Conservation (phyloP, 2,329 filamentous ascomycete genomes). For the Eurotiales sp. region DNA sequence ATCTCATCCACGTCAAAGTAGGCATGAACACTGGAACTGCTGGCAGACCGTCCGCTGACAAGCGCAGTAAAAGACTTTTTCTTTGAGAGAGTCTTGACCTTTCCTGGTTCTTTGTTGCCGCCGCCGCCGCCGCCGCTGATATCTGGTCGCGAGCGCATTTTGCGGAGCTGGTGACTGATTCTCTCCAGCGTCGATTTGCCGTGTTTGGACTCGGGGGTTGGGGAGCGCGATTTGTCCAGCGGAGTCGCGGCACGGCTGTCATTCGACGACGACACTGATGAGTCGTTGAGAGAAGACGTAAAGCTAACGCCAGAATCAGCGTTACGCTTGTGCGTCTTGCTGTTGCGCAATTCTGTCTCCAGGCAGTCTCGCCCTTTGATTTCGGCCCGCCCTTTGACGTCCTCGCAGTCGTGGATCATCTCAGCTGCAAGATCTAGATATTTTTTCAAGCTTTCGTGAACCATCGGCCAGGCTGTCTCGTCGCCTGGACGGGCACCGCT, state of each 20-base stretch:
- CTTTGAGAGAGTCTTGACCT: conserved; percentile 27
- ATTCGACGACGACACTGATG: conserved; percentile 26
- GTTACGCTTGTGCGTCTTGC: conserved; percentile 49
- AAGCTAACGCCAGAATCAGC: conserved; percentile 64
- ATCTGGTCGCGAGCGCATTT: conserved; percentile 24
- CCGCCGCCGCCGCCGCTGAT: too few relatives aligned
- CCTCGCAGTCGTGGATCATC: conserved; percentile 58
- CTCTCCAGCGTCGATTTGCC: conserved; percentile 47
- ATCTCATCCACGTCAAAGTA: conserved; percentile 49
- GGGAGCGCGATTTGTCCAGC: conserved; percentile 41
- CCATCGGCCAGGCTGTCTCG: conserved; percentile 53
- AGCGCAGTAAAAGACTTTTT: conserved; percentile 55
- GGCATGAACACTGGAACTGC: conserved; percentile 33
- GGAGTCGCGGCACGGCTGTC: conserved; percentile 18
- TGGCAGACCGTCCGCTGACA: conserved; percentile 38
- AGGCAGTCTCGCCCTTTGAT: conserved; percentile 44
- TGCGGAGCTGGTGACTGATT: conserved; percentile 56
- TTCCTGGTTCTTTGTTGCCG: conserved; percentile 25
- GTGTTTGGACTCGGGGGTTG: conserved; percentile 27
- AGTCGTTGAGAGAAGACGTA: conserved; percentile 28
- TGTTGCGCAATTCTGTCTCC: conserved; percentile 26
- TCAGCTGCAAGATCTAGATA: conserved; percentile 58
- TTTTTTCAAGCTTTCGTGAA: conserved; percentile 51
- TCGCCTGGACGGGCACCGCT: conserved; percentile 52
- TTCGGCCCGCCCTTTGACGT: conserved; percentile 46